Base-by-base conservation (phyloP, 192 early-diverging fungal species). In the Podochytrium sp. region DNA sequence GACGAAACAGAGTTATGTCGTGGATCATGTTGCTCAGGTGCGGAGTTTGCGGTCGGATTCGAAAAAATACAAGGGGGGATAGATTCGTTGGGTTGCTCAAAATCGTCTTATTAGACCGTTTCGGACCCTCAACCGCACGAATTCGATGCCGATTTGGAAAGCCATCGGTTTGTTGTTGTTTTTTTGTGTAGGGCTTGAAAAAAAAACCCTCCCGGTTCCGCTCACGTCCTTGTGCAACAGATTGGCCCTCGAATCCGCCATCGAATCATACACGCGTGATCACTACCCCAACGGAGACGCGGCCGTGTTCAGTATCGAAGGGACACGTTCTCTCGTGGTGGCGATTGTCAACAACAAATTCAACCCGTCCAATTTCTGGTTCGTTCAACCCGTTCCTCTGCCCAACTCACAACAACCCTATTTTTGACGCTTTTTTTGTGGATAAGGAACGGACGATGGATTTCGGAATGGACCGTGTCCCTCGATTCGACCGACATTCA, bases 321-420 rank as follows among this genome's bases (percentile, higher is more conserved):
- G 81, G 6, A n/a, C n/a, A n/a, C 65, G 79, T 0, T 66, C 79
- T 16, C 43, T 93, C 38, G 81, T 78, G 0, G 73, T 93, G 53
- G 80, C 79, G 35, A 91, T 98, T 59, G 94, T 96, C 35, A 91
- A 86, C 77, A 96, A 94, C 87, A 93, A 93, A 79, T 98, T 94
- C 76, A 97, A 93, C 68, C 91, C 96, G 32, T 78, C 81, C 63
- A 99, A 96, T 80, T 97, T 90, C 71, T 99, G 98, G 98, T 92
- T 76, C 62, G 58, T 32, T 32, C 4, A n/a, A n/a, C n/a, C n/a
- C n/a, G n/a, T n/a, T n/a, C n/a, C n/a, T n/a, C n/a, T 20, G 20
- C 7, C 43, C 7, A 12, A 47, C 20, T 47, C 43, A 47, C 43
- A 47, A 61, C 2, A 29, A 35, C 10, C 27, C 3, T 49, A 18